Evolutionary conservation across 2,329 filamentous ascomycete genomes (phyloP).

Genomic region (Orbilia brochopaga): DNA sequence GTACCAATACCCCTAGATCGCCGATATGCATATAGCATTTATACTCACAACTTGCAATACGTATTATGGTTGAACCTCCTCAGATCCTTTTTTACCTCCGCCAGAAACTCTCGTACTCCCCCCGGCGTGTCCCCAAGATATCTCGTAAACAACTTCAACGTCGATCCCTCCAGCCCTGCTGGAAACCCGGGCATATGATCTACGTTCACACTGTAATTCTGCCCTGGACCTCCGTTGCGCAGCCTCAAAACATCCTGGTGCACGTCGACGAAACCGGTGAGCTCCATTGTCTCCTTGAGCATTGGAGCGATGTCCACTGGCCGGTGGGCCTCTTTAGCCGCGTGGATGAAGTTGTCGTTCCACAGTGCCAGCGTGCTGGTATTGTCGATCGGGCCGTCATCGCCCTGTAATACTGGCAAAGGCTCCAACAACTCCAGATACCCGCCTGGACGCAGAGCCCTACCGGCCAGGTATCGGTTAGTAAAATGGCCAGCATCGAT

Average conservation of each 20-base stretch:
- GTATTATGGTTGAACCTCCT: slow-evolving; percentile 45
- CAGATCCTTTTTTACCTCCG: slow-evolving; percentile 50
- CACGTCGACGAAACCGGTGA: slow-evolving; percentile 65
- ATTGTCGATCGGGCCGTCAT: no score
- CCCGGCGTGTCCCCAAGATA: slow-evolving; percentile 38
- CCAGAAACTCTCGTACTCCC: slow-evolving; percentile 51
- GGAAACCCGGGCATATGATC: slow-evolving; percentile 53
- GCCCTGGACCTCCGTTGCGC: slow-evolving; percentile 61
- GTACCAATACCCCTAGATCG: no score
- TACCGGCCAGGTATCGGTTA: no score
- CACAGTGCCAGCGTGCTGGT: no score
- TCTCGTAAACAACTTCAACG: slow-evolving; percentile 52
- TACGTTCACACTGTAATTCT: slow-evolving; percentile 53
- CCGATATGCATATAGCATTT: no score
- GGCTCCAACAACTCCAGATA: no score
- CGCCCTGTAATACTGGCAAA: no score
- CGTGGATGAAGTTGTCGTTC: no score
- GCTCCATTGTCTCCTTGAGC: slow-evolving; percentile 46
- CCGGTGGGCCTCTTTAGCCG: slow-evolving; percentile 38
- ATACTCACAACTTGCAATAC: slow-evolving; percentile 58
- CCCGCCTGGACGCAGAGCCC: no score
- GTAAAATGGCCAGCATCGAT: no score
- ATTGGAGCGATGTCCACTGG: slow-evolving; percentile 48
- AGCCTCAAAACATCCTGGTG: slow-evolving; percentile 63
- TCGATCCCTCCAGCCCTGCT: slow-evolving; percentile 53